Base-by-base conservation (phyloP, 257 asterid species). In the Anisodus acutangulus region DNA sequence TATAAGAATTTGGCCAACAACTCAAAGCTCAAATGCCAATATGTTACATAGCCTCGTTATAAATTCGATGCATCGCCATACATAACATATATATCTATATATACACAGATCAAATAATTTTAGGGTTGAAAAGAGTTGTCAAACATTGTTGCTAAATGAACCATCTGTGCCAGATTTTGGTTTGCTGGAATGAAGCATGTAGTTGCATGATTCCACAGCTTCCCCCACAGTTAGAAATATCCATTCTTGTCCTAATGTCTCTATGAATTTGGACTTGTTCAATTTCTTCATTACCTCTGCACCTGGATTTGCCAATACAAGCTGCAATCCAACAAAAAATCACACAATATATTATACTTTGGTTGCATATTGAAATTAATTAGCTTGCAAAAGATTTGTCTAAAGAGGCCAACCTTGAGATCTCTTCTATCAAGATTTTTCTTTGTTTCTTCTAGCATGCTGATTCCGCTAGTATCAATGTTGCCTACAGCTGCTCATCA, bases 391-490 rank as follows among this genome's bases (percentile, higher is more conserved):
- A 41, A 63, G 15, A 64, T 13, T 16, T 71, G 0, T 82, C 3
- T n/a, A 9, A 60, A 41, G 55, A 12, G 64, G 51, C 55, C 3
- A 13, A 93, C 98, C 98, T 92, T 97, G 85, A 97, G 90, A 84
- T 91, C 95, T 91, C 96, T 91, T 80, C 97, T 87, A n/a, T 95
- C 99, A 0, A 88, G 72, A 72, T 86, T 89, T 93, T 92, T 95
- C 88, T 90, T 91, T 13, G 95, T 86, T 92, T 97, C 99, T 19
- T 97, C 93, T 15, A 95, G 85, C 99, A 97, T 95, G 90, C 95
- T 91, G 37, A 97, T 92, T 81, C 98, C 99, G 22, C 99, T 97
- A 4, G 99, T 97, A 63, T 97, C 99, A 47, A 97, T 95, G 92
- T 95, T 97, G 19, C 94, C 98, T 9, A 97, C 95, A 55, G 98